Conservation (phyloP, 768 basidiomycete genomes). For the Boletus rex-veris region DNA sequence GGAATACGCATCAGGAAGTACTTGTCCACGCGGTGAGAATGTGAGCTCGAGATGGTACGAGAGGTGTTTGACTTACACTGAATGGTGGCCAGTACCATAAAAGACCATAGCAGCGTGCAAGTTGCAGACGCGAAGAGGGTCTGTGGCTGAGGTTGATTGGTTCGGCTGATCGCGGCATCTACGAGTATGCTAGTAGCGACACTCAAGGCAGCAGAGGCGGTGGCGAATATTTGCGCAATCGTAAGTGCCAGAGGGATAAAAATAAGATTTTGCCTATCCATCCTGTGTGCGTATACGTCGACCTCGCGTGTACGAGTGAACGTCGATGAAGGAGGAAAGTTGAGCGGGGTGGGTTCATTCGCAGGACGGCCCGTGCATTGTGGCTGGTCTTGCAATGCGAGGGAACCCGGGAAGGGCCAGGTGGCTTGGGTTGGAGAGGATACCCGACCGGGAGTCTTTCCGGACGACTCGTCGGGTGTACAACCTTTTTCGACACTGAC, state of each 20-base stretch:
- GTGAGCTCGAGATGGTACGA: background rate
- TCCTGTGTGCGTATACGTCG: background rate
- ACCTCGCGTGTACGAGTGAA: background rate
- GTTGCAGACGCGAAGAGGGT: conserved; percentile 15
- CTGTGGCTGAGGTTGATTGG: background rate
- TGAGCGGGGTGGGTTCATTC: background rate
- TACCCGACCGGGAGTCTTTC: conserved; percentile 14
- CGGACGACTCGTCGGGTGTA: background rate
- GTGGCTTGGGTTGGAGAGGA: conserved; percentile 31
- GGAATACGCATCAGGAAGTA: conserved; percentile 15
- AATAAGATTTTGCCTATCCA: background rate
- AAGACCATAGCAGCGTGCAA: conserved; percentile 26
- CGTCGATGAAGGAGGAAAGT: conserved; percentile 5
- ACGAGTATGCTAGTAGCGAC: conserved; percentile 13
- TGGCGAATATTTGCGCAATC: conserved; percentile 22
- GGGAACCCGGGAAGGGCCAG: conserved; percentile 33
- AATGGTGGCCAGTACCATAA: conserved; percentile 14
- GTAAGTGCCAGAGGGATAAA: conserved; percentile 13
- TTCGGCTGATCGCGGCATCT: background rate
- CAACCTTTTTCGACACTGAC: conserved; percentile 15
- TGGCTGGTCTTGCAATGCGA: conserved; percentile 12
- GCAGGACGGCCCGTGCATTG: background rate
- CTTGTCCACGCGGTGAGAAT: conserved; percentile 8
- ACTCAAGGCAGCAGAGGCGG: conserved; percentile 22
- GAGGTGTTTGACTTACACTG: conserved; percentile 20